Evolutionary conservation across 2,329 filamentous ascomycete species (phyloP), one percentile per base, ranked within the genome.

Genomic region (Rutstroemia sp.): DNA sequence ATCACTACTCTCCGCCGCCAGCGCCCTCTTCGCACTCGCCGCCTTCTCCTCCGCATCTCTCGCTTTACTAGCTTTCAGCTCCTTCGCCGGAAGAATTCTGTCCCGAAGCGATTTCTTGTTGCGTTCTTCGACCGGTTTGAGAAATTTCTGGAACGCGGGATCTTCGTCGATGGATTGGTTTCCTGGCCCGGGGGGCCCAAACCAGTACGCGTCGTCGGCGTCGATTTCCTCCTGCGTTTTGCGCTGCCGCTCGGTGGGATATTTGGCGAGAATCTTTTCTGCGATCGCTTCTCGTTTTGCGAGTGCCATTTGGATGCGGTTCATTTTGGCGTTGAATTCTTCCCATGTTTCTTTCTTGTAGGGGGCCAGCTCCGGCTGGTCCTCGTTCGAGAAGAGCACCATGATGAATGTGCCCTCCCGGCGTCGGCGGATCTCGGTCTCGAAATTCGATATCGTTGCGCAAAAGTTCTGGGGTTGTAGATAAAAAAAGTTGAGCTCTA

Each of bases 181-280:
- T 47, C 61, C 59, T 37, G 67, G 66, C 51, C 65, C 59, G 14
- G 54, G 60, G 38, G 60, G 63, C 12, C 30, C 30, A 46, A 69
- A 70, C 3, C 69, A 58, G 9, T 56, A 46, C 2, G 61, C 63
- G 59, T 70, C 67, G 59, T 70, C 66, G 8, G 67, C 68, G 25
- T 69, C 65, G n/a, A 69, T 59, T 54, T 71, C 63, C 58, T 64
- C 68, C 42, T 66, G 54, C n/a, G 67, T 67, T 55, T 67, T 67
- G 21, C 54, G 46, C 6, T 60, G 61, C 10, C 63, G 61, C 6
- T 63, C 58, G 27, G 62, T 65, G 67, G 67, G 70, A 49, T 65
- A 66, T 42, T 66, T 65, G 34, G 53, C 53, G 14, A 55, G 53
- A 41, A 55, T 55, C 14, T 55, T 55, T 55, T 55, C 53, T 44